Evolutionary conservation across 805 yeast species (phyloP).

Genomic region (Ogataea thermomethanolica): DNA sequence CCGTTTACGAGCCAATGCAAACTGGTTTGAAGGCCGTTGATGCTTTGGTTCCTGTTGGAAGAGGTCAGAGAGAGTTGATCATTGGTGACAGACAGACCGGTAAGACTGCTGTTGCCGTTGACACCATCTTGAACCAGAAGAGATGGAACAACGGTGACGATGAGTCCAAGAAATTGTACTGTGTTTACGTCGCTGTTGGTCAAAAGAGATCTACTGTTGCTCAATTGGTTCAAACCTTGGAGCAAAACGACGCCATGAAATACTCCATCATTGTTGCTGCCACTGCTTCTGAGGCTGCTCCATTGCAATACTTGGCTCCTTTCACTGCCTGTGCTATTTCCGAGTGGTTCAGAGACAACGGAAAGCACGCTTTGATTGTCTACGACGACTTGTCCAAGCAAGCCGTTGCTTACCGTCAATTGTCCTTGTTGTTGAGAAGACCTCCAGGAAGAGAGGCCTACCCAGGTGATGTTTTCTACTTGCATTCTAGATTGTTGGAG

Average conservation of each 20-base stretch:
- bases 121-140: conserved; percentile 98
- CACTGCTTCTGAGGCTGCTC: conserved; percentile 99
- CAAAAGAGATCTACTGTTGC: conserved; percentile 99
- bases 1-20: conserved; percentile 99
- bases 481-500: conserved; percentile 91
- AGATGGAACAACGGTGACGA: conserved; percentile 95
- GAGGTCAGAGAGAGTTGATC: conserved; percentile 99
- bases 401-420: conserved; percentile 99
- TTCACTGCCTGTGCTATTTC: conserved; percentile 99
- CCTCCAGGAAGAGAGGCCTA: conserved; percentile 97
- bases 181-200: conserved; percentile 99
- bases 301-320: conserved; percentile 99
- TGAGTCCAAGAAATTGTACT: conserved; percentile 97
- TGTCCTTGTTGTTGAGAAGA: conserved; percentile 94
- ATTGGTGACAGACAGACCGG: conserved; percentile 99
- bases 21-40: conserved; percentile 99
- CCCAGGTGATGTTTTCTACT: conserved; percentile 96
- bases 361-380: conserved; percentile 94
- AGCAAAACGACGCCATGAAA: conserved; percentile 96
- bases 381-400: conserved; percentile 98
- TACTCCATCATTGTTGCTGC: conserved; percentile 98
- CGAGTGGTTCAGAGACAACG: conserved; percentile 99
- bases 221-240: conserved; percentile 98
- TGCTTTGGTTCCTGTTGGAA: conserved; percentile 98
- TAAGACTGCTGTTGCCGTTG: conserved; percentile 98